Conservation (phyloP, 208 protist genomes). For the Balamuthia mandrillaris region DNA sequence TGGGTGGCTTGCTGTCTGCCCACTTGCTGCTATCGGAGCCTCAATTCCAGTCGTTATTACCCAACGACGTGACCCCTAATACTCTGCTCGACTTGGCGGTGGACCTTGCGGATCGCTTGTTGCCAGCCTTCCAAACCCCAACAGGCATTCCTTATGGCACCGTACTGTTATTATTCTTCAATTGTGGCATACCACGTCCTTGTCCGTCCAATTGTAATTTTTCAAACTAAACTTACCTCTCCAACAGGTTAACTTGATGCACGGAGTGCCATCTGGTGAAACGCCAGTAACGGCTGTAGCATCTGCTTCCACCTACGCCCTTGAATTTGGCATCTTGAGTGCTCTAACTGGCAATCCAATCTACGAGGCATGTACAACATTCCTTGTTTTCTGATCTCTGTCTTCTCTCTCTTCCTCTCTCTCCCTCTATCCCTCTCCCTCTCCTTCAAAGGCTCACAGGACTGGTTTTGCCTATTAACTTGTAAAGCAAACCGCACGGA, state of each 20-base stretch:
- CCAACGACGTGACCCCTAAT: conserved; percentile 63
- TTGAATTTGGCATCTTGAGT: conserved; percentile 64
- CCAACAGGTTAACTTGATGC: conserved; percentile 69
- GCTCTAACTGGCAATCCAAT: conserved; percentile 45
- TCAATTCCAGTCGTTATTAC: conserved; percentile 8
- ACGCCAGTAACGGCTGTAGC: conserved; percentile 63
- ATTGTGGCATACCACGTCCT: background rate
- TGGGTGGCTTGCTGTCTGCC: conserved; percentile 78
- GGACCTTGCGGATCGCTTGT: conserved; percentile 67
- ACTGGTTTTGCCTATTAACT: too few relatives aligned
- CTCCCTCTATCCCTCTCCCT: too few relatives aligned
- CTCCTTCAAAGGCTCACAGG: too few relatives aligned
- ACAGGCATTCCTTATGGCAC: conserved; percentile 82
- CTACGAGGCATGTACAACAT: conserved; percentile 57
- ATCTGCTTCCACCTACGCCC: conserved; percentile 62
- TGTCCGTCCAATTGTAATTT: too few relatives aligned
- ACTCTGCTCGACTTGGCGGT: conserved; percentile 71
- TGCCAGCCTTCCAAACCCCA: conserved; percentile 76
- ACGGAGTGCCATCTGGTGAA: conserved; percentile 71
- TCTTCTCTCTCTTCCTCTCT: too few relatives aligned
- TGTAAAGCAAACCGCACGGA: too few relatives aligned
- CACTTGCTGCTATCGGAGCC: conserved; percentile 19
- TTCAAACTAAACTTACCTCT: too few relatives aligned
- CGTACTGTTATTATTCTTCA: background rate
- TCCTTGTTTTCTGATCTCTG: too few relatives aligned